Conservation (phyloP, 495 filamentous ascomycete genomes). For the Hypoxylon fuscum region DNA sequence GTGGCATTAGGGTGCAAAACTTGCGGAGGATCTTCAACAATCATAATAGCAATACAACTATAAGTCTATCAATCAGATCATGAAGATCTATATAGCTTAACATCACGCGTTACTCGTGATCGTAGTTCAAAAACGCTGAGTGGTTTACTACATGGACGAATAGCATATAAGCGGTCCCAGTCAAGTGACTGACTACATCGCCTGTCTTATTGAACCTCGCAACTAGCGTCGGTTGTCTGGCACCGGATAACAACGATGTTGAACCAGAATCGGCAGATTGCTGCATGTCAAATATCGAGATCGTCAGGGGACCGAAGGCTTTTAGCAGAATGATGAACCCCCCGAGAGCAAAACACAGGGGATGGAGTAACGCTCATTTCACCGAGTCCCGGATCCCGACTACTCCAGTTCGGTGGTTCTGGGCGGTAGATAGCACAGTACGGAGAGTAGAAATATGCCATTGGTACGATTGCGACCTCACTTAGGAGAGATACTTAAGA, state of each 20-base stretch:
- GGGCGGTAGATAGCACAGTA: neutral
- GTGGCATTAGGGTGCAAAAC: slow-evolving; percentile 25
- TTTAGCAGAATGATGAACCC: no score
- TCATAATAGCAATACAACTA: slow-evolving; percentile 27
- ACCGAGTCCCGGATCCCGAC: slow-evolving; percentile 26
- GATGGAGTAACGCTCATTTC: slow-evolving; percentile 24
- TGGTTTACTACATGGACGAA: neutral
- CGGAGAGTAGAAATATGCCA: slow-evolving; percentile 5
- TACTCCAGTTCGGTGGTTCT: neutral
- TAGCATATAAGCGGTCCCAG: neutral
- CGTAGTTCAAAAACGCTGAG: neutral
- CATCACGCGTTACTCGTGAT: neutral
- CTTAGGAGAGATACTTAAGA: neutral
- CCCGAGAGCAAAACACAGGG: slow-evolving; percentile 16
- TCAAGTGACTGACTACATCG: neutral
- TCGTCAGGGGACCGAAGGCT: slow-evolving; percentile 40
- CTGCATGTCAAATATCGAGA: slow-evolving; percentile 36
- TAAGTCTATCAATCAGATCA: slow-evolving; percentile 36
- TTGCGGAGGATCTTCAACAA: slow-evolving; percentile 37
- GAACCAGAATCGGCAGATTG: slow-evolving; percentile 29
- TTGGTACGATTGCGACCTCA: slow-evolving; percentile 16
- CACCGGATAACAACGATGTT: slow-evolving; percentile 3
- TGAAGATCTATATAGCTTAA: slow-evolving; percentile 30
- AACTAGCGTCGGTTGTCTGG: neutral
- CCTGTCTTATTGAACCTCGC: slow-evolving; percentile 3